phyloP scores from a whole-genome alignment of 2,329 filamentous ascomycete species.

The Aspergillaceae sp. region DNA sequence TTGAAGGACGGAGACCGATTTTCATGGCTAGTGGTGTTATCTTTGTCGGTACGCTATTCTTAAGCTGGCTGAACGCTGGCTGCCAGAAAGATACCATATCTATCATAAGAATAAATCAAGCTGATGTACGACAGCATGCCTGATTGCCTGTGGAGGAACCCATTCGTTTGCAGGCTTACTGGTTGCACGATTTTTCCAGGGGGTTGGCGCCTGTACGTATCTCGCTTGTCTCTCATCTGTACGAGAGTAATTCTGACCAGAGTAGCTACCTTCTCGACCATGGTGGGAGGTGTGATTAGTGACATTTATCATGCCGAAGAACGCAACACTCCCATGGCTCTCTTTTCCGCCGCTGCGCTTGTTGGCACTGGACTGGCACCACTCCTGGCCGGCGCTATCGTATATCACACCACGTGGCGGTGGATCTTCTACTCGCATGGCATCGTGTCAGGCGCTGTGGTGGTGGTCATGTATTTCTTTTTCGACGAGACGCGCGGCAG shows the following conservation, averaged over 20 bases:
- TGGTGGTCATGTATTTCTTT: slow-evolving; percentile 56
- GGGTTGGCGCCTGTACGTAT: slow-evolving; percentile 61
- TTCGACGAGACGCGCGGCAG: slow-evolving; percentile 77
- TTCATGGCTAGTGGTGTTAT: slow-evolving; percentile 66
- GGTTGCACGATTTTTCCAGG: slow-evolving; percentile 64
- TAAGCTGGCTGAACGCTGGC: too few relatives aligned
- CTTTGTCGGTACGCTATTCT: slow-evolving; percentile 45
- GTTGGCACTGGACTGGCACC: slow-evolving; percentile 74
- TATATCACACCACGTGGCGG: slow-evolving; percentile 60
- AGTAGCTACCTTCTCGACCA: slow-evolving; percentile 62
- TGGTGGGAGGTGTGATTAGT: slow-evolving; percentile 85
- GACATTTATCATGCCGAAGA: slow-evolving; percentile 73
- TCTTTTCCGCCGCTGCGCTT: slow-evolving; percentile 73
- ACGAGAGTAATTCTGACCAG: not conserved
- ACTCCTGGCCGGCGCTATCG: slow-evolving; percentile 60
- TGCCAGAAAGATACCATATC: not conserved
- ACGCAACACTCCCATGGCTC: slow-evolving; percentile 79
- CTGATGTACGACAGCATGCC: slow-evolving; percentile 39
- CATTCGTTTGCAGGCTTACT: slow-evolving; percentile 64
- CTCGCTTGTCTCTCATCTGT: slow-evolving; percentile 6
- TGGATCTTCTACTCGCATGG: slow-evolving; percentile 87
- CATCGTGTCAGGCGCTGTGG: slow-evolving; percentile 57
- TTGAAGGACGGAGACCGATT: slow-evolving; percentile 77
- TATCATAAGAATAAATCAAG: not conserved
- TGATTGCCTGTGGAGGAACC: slow-evolving; percentile 65